Conservation (phyloP, 1,284 basidiomycete species). For the Pyrrhoderma noxium region DNA sequence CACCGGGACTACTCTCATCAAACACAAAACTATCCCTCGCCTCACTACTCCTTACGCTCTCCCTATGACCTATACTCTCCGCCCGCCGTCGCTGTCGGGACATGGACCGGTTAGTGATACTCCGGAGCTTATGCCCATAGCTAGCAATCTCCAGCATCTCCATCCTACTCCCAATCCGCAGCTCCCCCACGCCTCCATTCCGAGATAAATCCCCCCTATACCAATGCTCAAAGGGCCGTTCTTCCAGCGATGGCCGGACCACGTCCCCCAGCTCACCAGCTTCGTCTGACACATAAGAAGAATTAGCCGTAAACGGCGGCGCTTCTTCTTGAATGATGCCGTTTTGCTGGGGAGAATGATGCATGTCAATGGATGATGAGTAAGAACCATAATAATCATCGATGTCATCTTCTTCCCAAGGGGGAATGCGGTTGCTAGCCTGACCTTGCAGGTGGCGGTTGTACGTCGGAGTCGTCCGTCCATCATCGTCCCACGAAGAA, state of each 20-base stretch:
- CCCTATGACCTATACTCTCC: slow-evolving; percentile 45
- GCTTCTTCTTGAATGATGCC: slow-evolving; percentile 15
- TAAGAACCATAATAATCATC: slow-evolving; percentile 10
- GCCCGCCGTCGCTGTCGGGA: slow-evolving; percentile 24
- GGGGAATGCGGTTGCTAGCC: not conserved
- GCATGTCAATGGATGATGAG: slow-evolving; percentile 10
- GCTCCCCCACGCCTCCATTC: slow-evolving; percentile 73
- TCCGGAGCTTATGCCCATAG: slow-evolving; percentile 52
- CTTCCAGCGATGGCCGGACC: slow-evolving; percentile 55
- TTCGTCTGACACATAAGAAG: slow-evolving; percentile 24
- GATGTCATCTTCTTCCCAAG: slow-evolving; percentile 4
- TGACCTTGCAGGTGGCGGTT: slow-evolving; percentile 2
- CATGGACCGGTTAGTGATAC: slow-evolving; percentile 21
- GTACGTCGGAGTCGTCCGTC: slow-evolving; percentile 6
- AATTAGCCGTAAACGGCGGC: slow-evolving; percentile 16
- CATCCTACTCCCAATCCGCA: slow-evolving; percentile 57
- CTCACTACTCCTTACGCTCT: slow-evolving; percentile 37
- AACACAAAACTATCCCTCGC: slow-evolving; percentile 32
- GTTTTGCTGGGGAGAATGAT: slow-evolving; percentile 5
- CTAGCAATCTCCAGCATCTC: slow-evolving; percentile 81
- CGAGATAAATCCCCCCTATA: slow-evolving; percentile 72
- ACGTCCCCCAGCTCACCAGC: slow-evolving; percentile 9
- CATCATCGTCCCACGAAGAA: not conserved
- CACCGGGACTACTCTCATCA: slow-evolving; percentile 37
- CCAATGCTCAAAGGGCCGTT: slow-evolving; percentile 75